Evolutionary conservation across 2,329 filamentous ascomycete species (phyloP).

Genomic region (Hypoxylon sp.): DNA sequence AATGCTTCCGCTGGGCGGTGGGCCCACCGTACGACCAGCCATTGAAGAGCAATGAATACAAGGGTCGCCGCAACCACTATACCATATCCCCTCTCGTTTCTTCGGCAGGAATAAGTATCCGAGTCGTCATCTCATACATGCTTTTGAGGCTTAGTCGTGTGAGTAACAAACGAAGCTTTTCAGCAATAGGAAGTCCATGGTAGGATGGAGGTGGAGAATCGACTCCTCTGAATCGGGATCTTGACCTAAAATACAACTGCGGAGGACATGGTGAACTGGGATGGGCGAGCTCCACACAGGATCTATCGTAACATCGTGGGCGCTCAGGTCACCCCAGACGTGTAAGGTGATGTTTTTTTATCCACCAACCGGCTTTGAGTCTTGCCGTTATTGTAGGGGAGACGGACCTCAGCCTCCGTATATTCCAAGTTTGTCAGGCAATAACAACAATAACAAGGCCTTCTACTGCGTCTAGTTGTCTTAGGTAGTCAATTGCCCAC

Average conservation of each 20-base stretch:
- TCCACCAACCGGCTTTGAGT: conserved; percentile 8
- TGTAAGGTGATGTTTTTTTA: conserved; percentile 3
- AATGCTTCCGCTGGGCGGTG: conserved; percentile 5
- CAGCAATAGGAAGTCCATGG: neutral
- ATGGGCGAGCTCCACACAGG: neutral
- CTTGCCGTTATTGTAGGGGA: neutral
- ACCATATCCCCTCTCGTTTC: neutral
- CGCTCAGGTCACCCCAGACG: neutral
- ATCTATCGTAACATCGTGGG: conserved; percentile 5
- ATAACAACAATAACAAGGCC: neutral
- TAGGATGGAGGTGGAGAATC: conserved; percentile 5
- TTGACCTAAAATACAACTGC: conserved; percentile 2
- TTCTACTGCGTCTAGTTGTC: neutral
- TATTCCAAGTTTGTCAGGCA: neutral
- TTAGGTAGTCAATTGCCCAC: neutral
- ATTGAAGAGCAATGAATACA: neutral
- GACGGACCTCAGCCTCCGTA: conserved; percentile 5
- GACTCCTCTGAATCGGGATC: neutral
- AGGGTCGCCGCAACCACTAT: neutral
- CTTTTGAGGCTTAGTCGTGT: neutral
- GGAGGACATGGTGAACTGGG: neutral
- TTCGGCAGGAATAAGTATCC: neutral
- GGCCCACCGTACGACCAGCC: neutral
- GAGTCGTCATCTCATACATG: neutral
- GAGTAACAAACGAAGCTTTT: neutral